Evolutionary conservation across 2,329 filamentous ascomycete species (phyloP), one percentile per base, ranked within the genome.

Genomic region (Stachybotrys chlorohalonatus): DNA sequence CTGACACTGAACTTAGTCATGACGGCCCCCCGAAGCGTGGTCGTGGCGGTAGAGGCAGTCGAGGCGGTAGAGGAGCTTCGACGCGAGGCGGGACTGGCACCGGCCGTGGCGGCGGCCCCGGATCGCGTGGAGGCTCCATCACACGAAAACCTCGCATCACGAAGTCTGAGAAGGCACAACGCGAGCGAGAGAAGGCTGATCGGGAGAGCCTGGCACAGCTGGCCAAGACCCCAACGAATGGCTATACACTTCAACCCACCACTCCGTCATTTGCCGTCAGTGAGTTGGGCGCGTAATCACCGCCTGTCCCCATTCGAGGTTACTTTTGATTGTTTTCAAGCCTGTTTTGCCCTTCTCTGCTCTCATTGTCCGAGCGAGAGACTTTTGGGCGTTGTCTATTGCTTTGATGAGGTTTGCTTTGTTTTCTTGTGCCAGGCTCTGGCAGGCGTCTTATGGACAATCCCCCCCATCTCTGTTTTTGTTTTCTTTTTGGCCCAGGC

Each of bases 141-240:
- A 82, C 86, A 17, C 81, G 91, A 61, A 95, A 95, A 70, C 89
- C 90, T 52, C 85, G 92, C 47, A 86, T 90, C 61, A 94, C 88
- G 46, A 96, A 96, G 68, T 87, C 89, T 45, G 88, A 93, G 66
- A 89, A 90, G 63, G 86, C 88, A 57, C 83, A 86, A 65, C 84
- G 90, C 70, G 90, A 95, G 64, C 81, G 83, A 49, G 90, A 95
- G 69, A 94, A 94, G 73, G 78, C 85, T 7, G 87, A 91, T 59
- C 79, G 87, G 47, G 88, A 92, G 68, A 73, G 64, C 55, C 58
- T 75, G 59, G 74, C 72, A 4, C 69, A 71, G 60, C 57, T 74
- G 42, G 63, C 68, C 36, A 70, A 71, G 54, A 75, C 74, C 51
- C 63, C 68, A 5, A 64, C 64, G 11, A 69, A 68, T 51, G 65